Conservation (phyloP, 2,329 filamentous ascomycete genomes). For the Fonsecaea pugnacius region DNA sequence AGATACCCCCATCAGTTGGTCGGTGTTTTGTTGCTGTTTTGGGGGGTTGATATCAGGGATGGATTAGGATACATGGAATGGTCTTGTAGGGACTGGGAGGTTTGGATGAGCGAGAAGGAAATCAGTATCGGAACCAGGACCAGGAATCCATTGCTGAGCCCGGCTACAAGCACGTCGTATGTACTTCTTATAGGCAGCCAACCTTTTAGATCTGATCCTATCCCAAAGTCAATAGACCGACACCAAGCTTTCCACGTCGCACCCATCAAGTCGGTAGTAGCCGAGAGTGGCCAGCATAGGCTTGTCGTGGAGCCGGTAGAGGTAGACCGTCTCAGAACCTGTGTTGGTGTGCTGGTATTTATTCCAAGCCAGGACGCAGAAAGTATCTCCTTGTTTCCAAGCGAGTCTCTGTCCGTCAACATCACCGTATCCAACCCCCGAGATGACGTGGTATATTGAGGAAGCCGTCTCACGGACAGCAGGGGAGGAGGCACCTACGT, state of each 20-base stretch:
- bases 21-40: neutral
- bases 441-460: constrained; percentile 59
- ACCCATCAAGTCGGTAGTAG: too few species aligned
- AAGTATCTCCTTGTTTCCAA: constrained; percentile 55
- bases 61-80: neutral
- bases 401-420: constrained; percentile 44
- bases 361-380: constrained; percentile 60
- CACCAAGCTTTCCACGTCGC: too few species aligned
- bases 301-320: too few species aligned
- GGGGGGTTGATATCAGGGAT: neutral
- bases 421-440: constrained; percentile 48
- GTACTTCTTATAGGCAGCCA: too few species aligned
- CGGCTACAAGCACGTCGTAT: too few species aligned
- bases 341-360: constrained; percentile 55
- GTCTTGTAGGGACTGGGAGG: neutral
- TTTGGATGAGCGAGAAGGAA: too few species aligned
- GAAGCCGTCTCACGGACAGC: constrained; percentile 56
- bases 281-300: too few species aligned
- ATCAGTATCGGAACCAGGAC: too few species aligned
- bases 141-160: too few species aligned
- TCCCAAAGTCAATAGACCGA: too few species aligned
- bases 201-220: too few species aligned
- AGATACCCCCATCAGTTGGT: constrained; percentile 17
- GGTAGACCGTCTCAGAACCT: too few species aligned
- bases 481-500: constrained; percentile 45